Conservation (phyloP, 2,329 filamentous ascomycete species). For the Pseudogymnoascus sp. region DNA sequence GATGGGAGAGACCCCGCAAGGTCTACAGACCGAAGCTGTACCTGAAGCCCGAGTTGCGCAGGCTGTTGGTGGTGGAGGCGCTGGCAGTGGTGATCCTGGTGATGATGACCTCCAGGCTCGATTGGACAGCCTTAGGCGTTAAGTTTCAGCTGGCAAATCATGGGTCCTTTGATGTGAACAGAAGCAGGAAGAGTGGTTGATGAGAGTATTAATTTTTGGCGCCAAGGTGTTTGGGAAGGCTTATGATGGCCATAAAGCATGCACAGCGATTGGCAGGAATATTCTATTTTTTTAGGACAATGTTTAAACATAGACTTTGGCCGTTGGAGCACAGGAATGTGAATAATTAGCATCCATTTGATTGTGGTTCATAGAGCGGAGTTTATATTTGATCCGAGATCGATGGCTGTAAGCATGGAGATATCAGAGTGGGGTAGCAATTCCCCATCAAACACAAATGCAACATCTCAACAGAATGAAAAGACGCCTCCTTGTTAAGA, state of each 20-base stretch:
- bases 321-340: neutral
- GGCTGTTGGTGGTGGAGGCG: conserved; percentile 64
- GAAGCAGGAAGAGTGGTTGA: neutral
- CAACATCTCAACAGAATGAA: neutral
- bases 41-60: conserved; percentile 77
- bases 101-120: conserved; percentile 93
- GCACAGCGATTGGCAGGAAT: neutral
- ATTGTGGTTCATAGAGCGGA: neutral
- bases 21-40: conserved; percentile 65
- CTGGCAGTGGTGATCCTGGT: conserved; percentile 45
- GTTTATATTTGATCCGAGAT: neutral
- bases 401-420: neutral
- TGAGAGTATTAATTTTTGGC: neutral
- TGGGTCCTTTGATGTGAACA: neutral
- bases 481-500: neutral
- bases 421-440: neutral
- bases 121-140: conserved; percentile 64
- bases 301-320: neutral
- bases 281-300: neutral
- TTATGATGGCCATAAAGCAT: conserved; percentile 1
- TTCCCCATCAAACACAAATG: neutral
- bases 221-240: neutral
- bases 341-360: neutral
- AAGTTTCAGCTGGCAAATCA: neutral
- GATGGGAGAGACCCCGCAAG: conserved; percentile 87